Evolutionary conservation across 768 basidiomycete genomes (phyloP).

Genomic region (Russula compacta): DNA sequence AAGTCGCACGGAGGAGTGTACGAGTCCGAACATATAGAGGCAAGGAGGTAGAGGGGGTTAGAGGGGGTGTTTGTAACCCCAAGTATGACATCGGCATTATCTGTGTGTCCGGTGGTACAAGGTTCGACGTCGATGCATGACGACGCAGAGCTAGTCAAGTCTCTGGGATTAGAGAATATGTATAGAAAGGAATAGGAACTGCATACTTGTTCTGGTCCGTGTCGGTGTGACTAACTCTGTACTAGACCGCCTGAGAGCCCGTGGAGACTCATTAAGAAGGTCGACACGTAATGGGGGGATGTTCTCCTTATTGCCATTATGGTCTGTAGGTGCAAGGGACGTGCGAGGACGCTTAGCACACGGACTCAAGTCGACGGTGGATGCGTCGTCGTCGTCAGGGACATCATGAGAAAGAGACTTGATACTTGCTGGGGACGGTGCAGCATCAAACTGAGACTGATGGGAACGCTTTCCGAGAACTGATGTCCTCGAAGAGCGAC

Average conservation of each 20-base stretch:
- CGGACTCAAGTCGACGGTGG: slow-evolving; percentile 54
- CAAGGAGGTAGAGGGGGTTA: slow-evolving; percentile 41
- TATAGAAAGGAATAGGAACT: background rate
- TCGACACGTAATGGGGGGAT: slow-evolving; percentile 51
- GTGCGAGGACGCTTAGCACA: slow-evolving; percentile 56
- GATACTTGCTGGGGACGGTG: slow-evolving; percentile 29
- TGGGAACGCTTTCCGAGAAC: slow-evolving; percentile 31
- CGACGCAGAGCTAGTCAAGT: slow-evolving; percentile 34
- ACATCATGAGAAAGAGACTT: slow-evolving; percentile 5
- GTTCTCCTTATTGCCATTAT: slow-evolving; percentile 68
- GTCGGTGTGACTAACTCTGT: slow-evolving; percentile 33
- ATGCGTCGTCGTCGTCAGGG: slow-evolving; percentile 14
- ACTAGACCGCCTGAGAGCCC: slow-evolving; percentile 33
- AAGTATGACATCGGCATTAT: slow-evolving; percentile 35
- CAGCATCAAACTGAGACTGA: slow-evolving; percentile 23
- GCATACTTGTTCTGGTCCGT: slow-evolving; percentile 39
- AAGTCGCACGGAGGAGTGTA: slow-evolving; percentile 63
- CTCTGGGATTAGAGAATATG: slow-evolving; percentile 10
- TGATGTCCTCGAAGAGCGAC: slow-evolving; percentile 21
- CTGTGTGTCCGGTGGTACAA: slow-evolving; percentile 34
- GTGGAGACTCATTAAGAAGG: slow-evolving; percentile 28
- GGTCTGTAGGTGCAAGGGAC: slow-evolving; percentile 36
- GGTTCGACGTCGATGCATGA: slow-evolving; percentile 40
- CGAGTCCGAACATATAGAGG: slow-evolving; percentile 54
- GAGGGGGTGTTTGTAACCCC: slow-evolving; percentile 49